These are phyloP conservation scores for Abelmoschus esculentus DNA, from an alignment of 345 rosid genomes.

Conservation along the genomic window DNA sequence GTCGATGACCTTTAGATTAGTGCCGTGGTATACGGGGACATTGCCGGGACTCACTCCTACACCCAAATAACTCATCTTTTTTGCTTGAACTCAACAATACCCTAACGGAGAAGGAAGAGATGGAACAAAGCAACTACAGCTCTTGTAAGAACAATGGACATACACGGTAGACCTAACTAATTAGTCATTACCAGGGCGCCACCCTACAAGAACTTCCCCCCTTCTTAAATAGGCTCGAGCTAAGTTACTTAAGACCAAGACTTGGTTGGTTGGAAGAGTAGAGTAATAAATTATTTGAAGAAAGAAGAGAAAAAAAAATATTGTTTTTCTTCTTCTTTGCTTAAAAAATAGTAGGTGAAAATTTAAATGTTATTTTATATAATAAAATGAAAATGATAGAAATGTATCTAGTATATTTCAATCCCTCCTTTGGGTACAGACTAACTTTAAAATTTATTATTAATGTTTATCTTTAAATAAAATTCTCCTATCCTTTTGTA, in stretches of 20 bases:
- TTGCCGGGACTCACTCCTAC: constrained; percentile 65
- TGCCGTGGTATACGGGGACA: constrained; percentile 47
- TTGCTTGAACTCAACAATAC: background rate
- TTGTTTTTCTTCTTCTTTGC: background rate
- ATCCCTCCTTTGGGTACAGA: no score
- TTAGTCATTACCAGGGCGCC: background rate
- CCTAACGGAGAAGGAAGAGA: background rate
- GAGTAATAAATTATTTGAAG: background rate
- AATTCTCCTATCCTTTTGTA: no score
- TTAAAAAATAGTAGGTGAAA: background rate
- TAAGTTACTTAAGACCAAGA: background rate
- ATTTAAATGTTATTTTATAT: no score
- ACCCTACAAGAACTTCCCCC: background rate
- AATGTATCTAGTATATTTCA: no score
- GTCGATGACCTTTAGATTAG: constrained; percentile 48
- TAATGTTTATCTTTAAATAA: no score
- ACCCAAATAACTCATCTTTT: constrained; percentile 50
- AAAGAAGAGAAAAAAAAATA: background rate
- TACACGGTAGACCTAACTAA: background rate
- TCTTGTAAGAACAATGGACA: background rate
- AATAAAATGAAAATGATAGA: no score
- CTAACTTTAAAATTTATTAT: no score
- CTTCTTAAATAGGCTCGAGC: constrained; percentile 20
- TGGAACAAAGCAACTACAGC: background rate
- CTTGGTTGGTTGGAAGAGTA: background rate